Evolutionary conservation across 768 basidiomycete genomes (phyloP).

Genomic region (Hemileccinum rubropunctum): DNA sequence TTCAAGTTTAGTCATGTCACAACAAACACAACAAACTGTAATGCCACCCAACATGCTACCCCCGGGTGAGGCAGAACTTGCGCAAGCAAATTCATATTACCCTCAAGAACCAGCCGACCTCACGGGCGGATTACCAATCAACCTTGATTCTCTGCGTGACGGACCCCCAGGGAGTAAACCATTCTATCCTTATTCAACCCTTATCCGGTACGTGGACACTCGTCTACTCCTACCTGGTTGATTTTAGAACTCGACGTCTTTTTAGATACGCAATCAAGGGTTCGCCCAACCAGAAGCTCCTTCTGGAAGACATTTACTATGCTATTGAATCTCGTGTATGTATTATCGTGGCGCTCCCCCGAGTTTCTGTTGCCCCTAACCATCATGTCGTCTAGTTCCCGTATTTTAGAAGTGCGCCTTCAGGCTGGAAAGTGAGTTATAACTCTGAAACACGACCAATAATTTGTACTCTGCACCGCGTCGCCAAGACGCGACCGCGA

Average conservation of each 20-base stretch:
- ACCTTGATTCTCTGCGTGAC: constrained; percentile 82
- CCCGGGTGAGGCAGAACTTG: constrained; percentile 51
- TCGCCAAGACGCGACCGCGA: constrained; percentile 47
- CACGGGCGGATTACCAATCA: constrained; percentile 81
- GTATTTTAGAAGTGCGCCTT: constrained; percentile 82
- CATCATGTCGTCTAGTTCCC: constrained; percentile 57
- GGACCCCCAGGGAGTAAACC: constrained; percentile 88
- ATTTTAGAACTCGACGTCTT: constrained; percentile 4
- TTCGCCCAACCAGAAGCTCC: constrained; percentile 80
- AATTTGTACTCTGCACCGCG: not conserved
- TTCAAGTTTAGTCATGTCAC: constrained; percentile 40
- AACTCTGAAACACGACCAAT: not conserved
- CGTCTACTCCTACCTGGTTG: not conserved
- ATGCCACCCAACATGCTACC: constrained; percentile 63
- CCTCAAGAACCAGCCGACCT: constrained; percentile 77
- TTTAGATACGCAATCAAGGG: constrained; percentile 87
- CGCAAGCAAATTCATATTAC: constrained; percentile 58
- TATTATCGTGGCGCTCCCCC: constrained; percentile 14
- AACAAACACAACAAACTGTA: constrained; percentile 48
- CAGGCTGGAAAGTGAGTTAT: constrained; percentile 86
- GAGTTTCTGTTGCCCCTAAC: constrained; percentile 6
- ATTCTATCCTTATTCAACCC: constrained; percentile 88
- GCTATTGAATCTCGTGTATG: constrained; percentile 85
- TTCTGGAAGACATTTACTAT: constrained; percentile 89
- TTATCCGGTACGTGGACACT: constrained; percentile 66